phyloP scores from a whole-genome alignment of 106 monocot genomes.

The Iris macrosiphon region DNA sequence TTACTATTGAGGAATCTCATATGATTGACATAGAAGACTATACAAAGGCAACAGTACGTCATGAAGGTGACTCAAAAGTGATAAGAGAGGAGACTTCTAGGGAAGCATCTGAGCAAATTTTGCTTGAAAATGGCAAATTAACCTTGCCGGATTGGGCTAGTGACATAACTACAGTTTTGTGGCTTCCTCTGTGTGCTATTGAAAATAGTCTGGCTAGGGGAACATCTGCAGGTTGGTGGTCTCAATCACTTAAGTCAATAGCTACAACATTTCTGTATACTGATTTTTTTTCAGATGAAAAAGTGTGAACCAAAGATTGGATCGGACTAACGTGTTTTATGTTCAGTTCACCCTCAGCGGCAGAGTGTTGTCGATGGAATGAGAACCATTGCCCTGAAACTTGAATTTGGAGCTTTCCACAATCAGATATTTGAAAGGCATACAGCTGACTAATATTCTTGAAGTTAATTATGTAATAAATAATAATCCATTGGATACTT shows the following conservation, averaged over 20 bases:
- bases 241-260: neutral
- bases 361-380: conserved; percentile 94
- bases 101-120: conserved; percentile 23
- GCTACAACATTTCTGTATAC: neutral
- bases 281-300: too few species aligned
- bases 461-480: too few species aligned
- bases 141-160: conserved; percentile 88
- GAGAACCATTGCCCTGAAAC: conserved; percentile 94
- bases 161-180: conserved; percentile 54
- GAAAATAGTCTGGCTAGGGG: conserved; percentile 69
- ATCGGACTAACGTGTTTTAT: neutral
- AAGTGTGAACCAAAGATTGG: neutral
- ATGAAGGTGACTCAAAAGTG: conserved; percentile 7
- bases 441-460: too few species aligned
- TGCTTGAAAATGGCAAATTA: conserved; percentile 57
- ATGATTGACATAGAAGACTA: conserved; percentile 79
- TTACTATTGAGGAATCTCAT: conserved; percentile 60
- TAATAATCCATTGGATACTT: too few species aligned
- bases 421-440: conserved; percentile 97
- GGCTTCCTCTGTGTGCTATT: conserved; percentile 92
- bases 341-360: conserved; percentile 48
- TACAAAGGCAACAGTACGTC: conserved; percentile 10
- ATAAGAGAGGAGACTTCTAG: conserved; percentile 8
- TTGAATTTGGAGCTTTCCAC: conserved; percentile 81
- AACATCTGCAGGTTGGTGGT: conserved; percentile 63